A percentile compares a stretch with the other conserved stretches of the same genome.
These are phyloP conservation scores for Suillus plorans DNA, from an alignment of 768 basidiomycete species.

Conservation along the genomic window DNA sequence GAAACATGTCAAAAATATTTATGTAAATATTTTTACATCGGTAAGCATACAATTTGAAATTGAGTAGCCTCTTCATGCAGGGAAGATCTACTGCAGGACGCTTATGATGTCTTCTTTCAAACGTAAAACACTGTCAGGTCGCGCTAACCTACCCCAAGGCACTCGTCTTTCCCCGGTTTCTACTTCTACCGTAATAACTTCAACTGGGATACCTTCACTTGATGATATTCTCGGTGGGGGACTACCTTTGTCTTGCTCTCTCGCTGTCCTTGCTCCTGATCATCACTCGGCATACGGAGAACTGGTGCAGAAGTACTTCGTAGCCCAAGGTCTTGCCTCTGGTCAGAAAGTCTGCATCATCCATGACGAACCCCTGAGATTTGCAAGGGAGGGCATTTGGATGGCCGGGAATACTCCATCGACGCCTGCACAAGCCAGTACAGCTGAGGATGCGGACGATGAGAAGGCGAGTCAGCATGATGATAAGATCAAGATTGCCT, in stretches of 20 bases:
- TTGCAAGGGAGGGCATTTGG: constrained; percentile 86
- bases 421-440: constrained; percentile 11
- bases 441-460: constrained; percentile 38
- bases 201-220: constrained; percentile 88
- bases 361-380: constrained; percentile 52
- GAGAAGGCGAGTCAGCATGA: constrained; percentile 36
- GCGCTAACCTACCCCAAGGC: constrained; percentile 43
- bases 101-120: constrained; percentile 77
- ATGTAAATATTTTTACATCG: not conserved
- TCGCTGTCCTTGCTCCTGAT: constrained; percentile 82
- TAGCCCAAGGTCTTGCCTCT: constrained; percentile 80
- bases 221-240: constrained; percentile 96
- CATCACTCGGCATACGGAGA: constrained; percentile 82
- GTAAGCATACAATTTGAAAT: not conserved
- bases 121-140: constrained; percentile 52
- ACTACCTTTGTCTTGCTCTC: constrained; percentile 74
- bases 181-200: constrained; percentile 56
- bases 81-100: not conserved
- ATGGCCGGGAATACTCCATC: constrained; percentile 33
- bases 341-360: constrained; percentile 72
- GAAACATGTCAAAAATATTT: not conserved
- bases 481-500: constrained; percentile 89
- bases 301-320: constrained; percentile 83
- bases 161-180: constrained; percentile 61
- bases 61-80: not conserved